A percentile compares a stretch with the other conserved stretches of the same genome.
phyloP scores from a whole-genome alignment of 1,139 yeast species.

The Yamadazyma oceani region DNA sequence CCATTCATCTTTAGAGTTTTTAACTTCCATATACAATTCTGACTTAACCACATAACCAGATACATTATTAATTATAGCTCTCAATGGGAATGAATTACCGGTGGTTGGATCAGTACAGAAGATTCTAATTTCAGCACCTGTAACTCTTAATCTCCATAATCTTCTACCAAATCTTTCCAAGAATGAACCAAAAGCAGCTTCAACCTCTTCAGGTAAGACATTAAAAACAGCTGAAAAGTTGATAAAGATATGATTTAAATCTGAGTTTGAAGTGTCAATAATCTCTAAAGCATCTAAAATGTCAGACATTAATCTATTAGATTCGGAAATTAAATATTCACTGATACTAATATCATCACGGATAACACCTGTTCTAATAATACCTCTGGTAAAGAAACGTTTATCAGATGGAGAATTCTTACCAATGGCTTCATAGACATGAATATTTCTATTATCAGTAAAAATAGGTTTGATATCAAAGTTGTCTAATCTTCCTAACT shows the following conservation, averaged over 20 bases:
- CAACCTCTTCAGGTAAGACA: slow-evolving; percentile 92
- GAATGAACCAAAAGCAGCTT: slow-evolving; percentile 96
- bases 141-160: slow-evolving; percentile 92
- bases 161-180: slow-evolving; percentile 97
- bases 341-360: slow-evolving; percentile 90
- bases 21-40: slow-evolving; percentile 90
- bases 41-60: slow-evolving; percentile 97
- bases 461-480: slow-evolving; percentile 92
- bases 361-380: slow-evolving; percentile 92
- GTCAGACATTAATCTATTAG: slow-evolving; percentile 92
- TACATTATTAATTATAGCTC: slow-evolving; percentile 94
- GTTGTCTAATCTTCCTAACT: slow-evolving; percentile 89
- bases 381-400: slow-evolving; percentile 95
- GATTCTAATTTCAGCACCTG: slow-evolving; percentile 96
- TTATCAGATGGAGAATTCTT: slow-evolving; percentile 92
- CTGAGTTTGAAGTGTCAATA: slow-evolving; percentile 92
- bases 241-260: slow-evolving; percentile 93
- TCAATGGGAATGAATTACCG: slow-evolving; percentile 89
- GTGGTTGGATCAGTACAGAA: slow-evolving; percentile 87
- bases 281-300: slow-evolving; percentile 93
- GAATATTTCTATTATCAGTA: slow-evolving; percentile 96
- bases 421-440: slow-evolving; percentile 94
- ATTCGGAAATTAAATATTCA: slow-evolving; percentile 93
- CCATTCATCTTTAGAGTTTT: slow-evolving; percentile 92
- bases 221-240: slow-evolving; percentile 95